phyloP scores from a whole-genome alignment of 176 grass and related monocot species.

The Carex littledalei region DNA sequence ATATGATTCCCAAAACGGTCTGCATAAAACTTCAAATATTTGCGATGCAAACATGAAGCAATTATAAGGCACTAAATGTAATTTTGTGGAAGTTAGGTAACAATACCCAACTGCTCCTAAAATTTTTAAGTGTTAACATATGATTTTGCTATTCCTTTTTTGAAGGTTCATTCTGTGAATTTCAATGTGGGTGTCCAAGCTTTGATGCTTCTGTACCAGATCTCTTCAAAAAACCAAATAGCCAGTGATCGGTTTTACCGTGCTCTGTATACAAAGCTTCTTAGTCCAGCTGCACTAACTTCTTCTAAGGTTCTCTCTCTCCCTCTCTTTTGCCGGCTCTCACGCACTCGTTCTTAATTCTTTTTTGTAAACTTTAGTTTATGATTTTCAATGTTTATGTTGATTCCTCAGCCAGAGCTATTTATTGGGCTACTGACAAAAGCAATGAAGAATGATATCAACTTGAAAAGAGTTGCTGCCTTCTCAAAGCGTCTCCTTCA shows the following conservation, averaged over 20 bases:
- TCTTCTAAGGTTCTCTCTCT: constrained; percentile 72
- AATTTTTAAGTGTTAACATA: neutral
- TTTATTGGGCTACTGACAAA: constrained; percentile 90
- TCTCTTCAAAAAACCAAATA: constrained; percentile 91
- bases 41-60: neutral
- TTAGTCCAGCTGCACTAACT: constrained; percentile 75
- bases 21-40: constrained; percentile 8
- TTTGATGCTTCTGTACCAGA: constrained; percentile 93
- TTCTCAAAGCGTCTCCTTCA: constrained; percentile 87
- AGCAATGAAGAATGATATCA: constrained; percentile 96
- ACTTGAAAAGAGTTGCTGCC: constrained; percentile 82
- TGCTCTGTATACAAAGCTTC: constrained; percentile 80
- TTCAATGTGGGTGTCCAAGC: constrained; percentile 95
- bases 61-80: neutral
- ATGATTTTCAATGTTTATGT: constrained; percentile 19
- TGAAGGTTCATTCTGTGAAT: constrained; percentile 90
- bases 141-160: constrained; percentile 10
- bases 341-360: neutral
- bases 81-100: neutral
- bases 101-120: neutral
- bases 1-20: neutral
- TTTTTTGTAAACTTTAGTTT: constrained; percentile 21
- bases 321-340: neutral
- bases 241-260: constrained; percentile 91
- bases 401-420: constrained; percentile 75